Percentiles rank a stretch among this genome's conserved stretches.
Conservation (phyloP, 2,329 filamentous ascomycete genomes). For the Rutstroemia sp. region DNA sequence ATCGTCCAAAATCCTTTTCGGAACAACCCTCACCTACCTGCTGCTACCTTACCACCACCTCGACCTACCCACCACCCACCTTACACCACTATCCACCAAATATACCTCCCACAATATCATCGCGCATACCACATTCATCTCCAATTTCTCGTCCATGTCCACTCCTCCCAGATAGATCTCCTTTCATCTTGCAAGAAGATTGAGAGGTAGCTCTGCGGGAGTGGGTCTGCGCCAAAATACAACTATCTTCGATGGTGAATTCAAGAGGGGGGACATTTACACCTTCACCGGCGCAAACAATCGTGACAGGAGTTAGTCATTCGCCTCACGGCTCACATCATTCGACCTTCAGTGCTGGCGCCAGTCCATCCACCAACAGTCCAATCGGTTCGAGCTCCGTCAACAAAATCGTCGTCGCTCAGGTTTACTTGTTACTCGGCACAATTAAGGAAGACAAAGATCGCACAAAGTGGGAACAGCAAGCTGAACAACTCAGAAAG, state of each 20-base stretch:
- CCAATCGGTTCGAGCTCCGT: constrained; percentile 53
- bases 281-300: constrained; percentile 31
- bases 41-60: background rate
- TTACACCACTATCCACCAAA: background rate
- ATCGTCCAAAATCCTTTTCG: background rate
- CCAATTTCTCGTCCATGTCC: constrained; percentile 19
- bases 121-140: background rate
- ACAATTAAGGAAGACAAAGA: constrained; percentile 93
- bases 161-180: constrained; percentile 28
- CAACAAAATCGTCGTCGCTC: constrained; percentile 89
- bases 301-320: constrained; percentile 30
- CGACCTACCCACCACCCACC: background rate
- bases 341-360: constrained; percentile 33
- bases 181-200: constrained; percentile 26
- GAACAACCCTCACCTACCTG: background rate
- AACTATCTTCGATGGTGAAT: constrained; percentile 32
- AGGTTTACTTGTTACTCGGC: constrained; percentile 89
- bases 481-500: constrained; percentile 87
- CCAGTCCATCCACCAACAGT: constrained; percentile 30
- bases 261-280: constrained; percentile 31
- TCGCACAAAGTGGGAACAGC: constrained; percentile 83
- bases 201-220: constrained; percentile 30
- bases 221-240: constrained; percentile 28
- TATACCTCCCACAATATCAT: background rate
- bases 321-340: constrained; percentile 38